These are phyloP conservation scores for Tetrahymena borealis DNA, from an alignment of 73 alveolate species.

Conservation along the genomic window DNA sequence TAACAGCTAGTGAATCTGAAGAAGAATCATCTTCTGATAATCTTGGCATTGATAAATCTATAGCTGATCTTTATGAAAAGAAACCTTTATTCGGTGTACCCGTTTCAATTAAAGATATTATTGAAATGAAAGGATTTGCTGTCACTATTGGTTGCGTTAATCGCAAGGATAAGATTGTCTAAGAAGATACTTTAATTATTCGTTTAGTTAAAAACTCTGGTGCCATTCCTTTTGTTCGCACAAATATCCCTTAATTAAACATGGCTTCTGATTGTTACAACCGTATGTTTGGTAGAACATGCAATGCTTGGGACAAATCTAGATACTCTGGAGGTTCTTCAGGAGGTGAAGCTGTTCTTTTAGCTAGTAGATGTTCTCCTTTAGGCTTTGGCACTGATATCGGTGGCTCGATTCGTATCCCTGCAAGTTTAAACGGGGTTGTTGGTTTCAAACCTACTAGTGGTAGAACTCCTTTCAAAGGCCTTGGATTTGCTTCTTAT, in stretches of 20 bases:
- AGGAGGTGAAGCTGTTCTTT: conserved; percentile 79
- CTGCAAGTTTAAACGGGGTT: conserved; percentile 57
- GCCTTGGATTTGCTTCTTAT: background rate
- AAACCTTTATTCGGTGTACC: conserved; percentile 54
- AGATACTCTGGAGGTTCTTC: conserved; percentile 76
- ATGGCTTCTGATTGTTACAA: conserved; percentile 53
- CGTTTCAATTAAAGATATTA: conserved; percentile 47
- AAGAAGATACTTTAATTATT: conserved; percentile 44
- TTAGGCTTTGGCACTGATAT: conserved; percentile 65
- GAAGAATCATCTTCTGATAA: background rate
- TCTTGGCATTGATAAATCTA: background rate
- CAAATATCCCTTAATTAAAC: conserved; percentile 56
- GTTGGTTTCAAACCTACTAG: conserved; percentile 63
- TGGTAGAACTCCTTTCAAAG: conserved; percentile 43
- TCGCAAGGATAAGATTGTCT: background rate
- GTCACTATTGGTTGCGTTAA: conserved; percentile 48
- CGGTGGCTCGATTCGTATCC: conserved; percentile 64
- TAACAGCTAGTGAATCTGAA: background rate
- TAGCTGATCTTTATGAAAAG: background rate
- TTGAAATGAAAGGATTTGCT: conserved; percentile 19
- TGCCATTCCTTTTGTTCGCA: conserved; percentile 61
- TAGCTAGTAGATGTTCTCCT: conserved; percentile 55
- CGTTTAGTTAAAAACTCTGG: conserved; percentile 44
- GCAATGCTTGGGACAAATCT: conserved; percentile 48
- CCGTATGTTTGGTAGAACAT: conserved; percentile 50